Base-by-base conservation (phyloP, 495 filamentous ascomycete species). In the Talaromyces nanjingensis region DNA sequence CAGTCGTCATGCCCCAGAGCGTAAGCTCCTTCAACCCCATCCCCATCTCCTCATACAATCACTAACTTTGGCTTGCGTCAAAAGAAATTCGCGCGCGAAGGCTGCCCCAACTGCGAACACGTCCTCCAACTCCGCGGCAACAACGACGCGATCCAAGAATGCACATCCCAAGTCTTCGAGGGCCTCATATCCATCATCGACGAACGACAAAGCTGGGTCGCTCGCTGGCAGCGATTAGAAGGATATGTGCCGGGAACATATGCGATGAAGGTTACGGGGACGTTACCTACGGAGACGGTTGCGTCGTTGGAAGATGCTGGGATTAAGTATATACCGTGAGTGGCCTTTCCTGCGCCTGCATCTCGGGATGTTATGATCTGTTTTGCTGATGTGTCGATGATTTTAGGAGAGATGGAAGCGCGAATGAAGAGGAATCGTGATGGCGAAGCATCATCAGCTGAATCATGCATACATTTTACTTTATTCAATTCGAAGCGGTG, bases 41-140 rank as follows among this genome's bases (percentile, higher is more conserved):
- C 27, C 2, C 9, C 29, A 37, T 29, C 52, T 42, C 14, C 11
- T 58, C 20, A n/a, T 20, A 18, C 62, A 53, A 56, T 14, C 16
- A 22, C 24, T 29, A 45, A 20, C n/a, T 3, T 57, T 20, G 4
- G 22, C 22, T 60, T 42, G 0, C 7, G 69, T 37, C 8, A 12
- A 24, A 24, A 93, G 90, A 84, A 86, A 77, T 96, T 96, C 80
- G 80, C 87, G 67, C 83, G 84, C 66, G 84, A 91, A 70, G 94
- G 94, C 67, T 98, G 94, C 70, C 94, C 94, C 42, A 98, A 98
- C 79, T 98, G 94, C 82, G 92, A 97, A 70, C 86, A 87, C 55
- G 90, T 94, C 78, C 87, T 98, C 55, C 84, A 90, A 71, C 87
- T 97, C 68, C 81, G 84, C 64, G 88, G 89, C 69, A 89, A 87